Base-by-base conservation (phyloP, 257 asterid species). In the Solanum stenotomum region DNA sequence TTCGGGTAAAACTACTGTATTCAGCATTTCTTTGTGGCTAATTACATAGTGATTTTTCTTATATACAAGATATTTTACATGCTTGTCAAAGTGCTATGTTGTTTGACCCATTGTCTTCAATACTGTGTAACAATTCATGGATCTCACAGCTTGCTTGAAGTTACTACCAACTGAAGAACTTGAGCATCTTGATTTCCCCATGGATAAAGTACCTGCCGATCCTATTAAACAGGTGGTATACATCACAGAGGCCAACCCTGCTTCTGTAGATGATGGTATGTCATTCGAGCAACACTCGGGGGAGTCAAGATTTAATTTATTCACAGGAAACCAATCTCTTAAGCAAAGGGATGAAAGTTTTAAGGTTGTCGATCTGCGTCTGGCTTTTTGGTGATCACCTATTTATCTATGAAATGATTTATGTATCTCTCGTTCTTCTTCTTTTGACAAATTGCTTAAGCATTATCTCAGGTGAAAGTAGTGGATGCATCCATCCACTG, bases 301-400 rank as follows among this genome's bases (percentile, higher is more conserved):
- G 37, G 90, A 90, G 68, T 88, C 94, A 65, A 95, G 98, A 90
- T 96, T 95, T 90, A 97, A 96, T 88, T 90, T 90, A 71, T 97
- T 97, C 96, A 94, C 99, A 12, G 99, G 99, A 89, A 92, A 93
- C 92, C 99, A 96, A 91, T 93, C 98, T 52, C 93, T 95, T 40
- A 93, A 93, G 88, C 96, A 95, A 89, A 94, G 99, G 91, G 95
- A 95, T 33, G 92, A 91, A 88, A 93, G 91, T 92, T 97, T 93
- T 91, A 90, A 95, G 98, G 99, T 96, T 85, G 88, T 86, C 49
- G 27, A 74, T 23, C 49, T 52, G 72, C 71, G 35, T 74, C 68
- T 37, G 74, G 44, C 56, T 86, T 72, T 85, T 33, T 29, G 33
- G 70, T 76, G 65, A 71, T 86, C 44, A 27, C 79, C 79, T 46